Evolutionary conservation across 345 rosid genomes (phyloP).

Genomic region (Barbarea vulgaris): DNA sequence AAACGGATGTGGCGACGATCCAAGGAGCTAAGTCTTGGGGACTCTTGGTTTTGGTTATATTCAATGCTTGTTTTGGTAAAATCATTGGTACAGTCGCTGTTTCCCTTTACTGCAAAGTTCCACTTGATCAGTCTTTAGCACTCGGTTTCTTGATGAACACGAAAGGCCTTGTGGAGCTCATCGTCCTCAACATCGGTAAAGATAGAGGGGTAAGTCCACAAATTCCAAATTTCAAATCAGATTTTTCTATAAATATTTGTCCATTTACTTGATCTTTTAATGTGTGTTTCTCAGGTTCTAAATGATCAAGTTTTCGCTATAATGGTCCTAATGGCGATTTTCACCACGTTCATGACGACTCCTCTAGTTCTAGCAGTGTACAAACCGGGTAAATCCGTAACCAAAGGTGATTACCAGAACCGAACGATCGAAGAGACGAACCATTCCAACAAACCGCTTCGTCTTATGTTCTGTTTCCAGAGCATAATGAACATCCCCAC

Average conservation of each 20-base stretch:
- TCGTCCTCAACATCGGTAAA: slow-evolving; percentile 66
- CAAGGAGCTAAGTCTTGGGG: slow-evolving; percentile 55
- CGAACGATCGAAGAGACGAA: slow-evolving; percentile 48
- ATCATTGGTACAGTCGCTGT: slow-evolving; percentile 52
- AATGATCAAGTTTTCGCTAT: slow-evolving; percentile 65
- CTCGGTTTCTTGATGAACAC: slow-evolving; percentile 73
- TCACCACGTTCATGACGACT: slow-evolving; percentile 72
- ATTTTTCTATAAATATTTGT: not conserved
- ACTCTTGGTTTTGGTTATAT: slow-evolving; percentile 50
- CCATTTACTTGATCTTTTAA: not conserved
- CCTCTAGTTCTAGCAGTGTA: slow-evolving; percentile 64
- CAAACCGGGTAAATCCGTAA: slow-evolving; percentile 50
- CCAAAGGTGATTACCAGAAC: slow-evolving; percentile 44
- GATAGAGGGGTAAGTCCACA: slow-evolving; percentile 46
- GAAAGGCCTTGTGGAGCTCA: slow-evolving; percentile 49
- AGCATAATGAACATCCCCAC: slow-evolving; percentile 59
- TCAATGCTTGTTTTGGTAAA: slow-evolving; percentile 60
- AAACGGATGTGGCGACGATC: slow-evolving; percentile 52
- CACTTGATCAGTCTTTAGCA: slow-evolving; percentile 51
- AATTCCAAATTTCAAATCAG: not conserved
- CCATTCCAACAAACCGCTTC: slow-evolving; percentile 42
- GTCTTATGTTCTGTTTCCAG: slow-evolving; percentile 61
- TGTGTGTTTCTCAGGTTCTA: slow-evolving; percentile 43
- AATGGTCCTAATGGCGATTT: slow-evolving; percentile 65
- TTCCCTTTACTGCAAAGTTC: slow-evolving; percentile 51